phyloP scores from a whole-genome alignment of 2,329 filamentous ascomycete genomes.

The Monilinia vaccinii-corymbosi region DNA sequence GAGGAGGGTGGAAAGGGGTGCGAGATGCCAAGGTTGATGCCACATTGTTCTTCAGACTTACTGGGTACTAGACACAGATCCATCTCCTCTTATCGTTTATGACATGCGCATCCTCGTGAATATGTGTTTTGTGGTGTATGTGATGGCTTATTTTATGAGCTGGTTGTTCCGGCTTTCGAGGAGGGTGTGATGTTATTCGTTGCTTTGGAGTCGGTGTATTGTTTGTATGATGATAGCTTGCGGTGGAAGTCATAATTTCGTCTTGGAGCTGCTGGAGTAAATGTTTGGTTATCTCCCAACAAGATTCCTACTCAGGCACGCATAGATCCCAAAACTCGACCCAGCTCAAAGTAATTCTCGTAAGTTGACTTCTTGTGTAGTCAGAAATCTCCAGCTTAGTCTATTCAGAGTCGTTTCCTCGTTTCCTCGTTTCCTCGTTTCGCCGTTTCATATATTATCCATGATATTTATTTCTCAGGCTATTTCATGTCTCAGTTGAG shows the following conservation, averaged over 20 bases:
- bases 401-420: not conserved
- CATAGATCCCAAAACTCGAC: not conserved
- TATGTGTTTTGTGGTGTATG: not conserved
- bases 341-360: not conserved
- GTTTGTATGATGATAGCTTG: not conserved
- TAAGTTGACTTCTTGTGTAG: not conserved
- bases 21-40: not conserved
- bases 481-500: not conserved
- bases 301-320: not conserved
- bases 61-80: not conserved
- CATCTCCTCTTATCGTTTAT: not conserved
- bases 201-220: not conserved
- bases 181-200: not conserved
- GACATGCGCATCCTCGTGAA: not conserved
- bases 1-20: not conserved
- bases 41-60: not conserved
- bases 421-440: too few relatives aligned
- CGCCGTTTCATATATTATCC: too few relatives aligned
- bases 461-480: not conserved
- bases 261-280: not conserved
- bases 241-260: not conserved
- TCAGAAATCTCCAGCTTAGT: not conserved
- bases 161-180: not conserved
- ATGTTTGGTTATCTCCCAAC: too few relatives aligned
- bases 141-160: not conserved